Conservation (phyloP, 129 eudicot species). For the Chrysanthemum lavandulifolium region DNA sequence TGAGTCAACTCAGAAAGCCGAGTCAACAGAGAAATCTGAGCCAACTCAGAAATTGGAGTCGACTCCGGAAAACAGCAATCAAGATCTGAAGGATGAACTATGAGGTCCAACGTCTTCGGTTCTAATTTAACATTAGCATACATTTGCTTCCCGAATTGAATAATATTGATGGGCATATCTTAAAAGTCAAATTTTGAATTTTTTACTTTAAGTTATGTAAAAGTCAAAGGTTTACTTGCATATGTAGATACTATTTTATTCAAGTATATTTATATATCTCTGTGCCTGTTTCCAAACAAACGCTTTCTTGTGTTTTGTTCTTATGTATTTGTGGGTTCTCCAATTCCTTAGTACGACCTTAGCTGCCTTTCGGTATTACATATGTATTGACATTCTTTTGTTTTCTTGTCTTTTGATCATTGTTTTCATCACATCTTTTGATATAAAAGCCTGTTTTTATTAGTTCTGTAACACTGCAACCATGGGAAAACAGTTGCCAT, state of each 20-base stretch:
- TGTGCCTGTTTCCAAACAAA: neutral
- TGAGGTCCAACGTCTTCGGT: slow-evolving; percentile 20
- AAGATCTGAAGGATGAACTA: slow-evolving; percentile 51
- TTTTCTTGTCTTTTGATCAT: slow-evolving; percentile 18
- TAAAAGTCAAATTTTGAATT: neutral
- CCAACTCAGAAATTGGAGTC: slow-evolving; percentile 27
- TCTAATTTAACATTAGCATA: slow-evolving; percentile 26
- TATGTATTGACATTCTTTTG: slow-evolving; percentile 4
- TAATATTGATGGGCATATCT: slow-evolving; percentile 12
- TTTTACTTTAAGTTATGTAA: neutral
- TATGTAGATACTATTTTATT: slow-evolving; percentile 18
- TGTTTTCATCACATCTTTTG: slow-evolving; percentile 30
- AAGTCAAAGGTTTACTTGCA: slow-evolving; percentile 27
- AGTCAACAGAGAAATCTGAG: slow-evolving; percentile 31
- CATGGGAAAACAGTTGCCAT: slow-evolving; percentile 25
- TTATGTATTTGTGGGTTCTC: slow-evolving; percentile 21
- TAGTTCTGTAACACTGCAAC: slow-evolving; percentile 11
- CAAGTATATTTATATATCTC: slow-evolving; percentile 5
- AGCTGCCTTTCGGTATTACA: slow-evolving; percentile 17
- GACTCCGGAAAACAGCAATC: slow-evolving; percentile 30
- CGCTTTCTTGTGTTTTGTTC: slow-evolving; percentile 17
- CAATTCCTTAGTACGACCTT: slow-evolving; percentile 10
- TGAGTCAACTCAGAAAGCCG: slow-evolving; percentile 45
- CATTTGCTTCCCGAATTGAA: slow-evolving; percentile 14
- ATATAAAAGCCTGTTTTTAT: slow-evolving; percentile 12